Percentiles rank a stretch among this genome's conserved stretches.
phyloP scores from a whole-genome alignment of 139 green algal species.

The Chlamydomonas incerta region DNA sequence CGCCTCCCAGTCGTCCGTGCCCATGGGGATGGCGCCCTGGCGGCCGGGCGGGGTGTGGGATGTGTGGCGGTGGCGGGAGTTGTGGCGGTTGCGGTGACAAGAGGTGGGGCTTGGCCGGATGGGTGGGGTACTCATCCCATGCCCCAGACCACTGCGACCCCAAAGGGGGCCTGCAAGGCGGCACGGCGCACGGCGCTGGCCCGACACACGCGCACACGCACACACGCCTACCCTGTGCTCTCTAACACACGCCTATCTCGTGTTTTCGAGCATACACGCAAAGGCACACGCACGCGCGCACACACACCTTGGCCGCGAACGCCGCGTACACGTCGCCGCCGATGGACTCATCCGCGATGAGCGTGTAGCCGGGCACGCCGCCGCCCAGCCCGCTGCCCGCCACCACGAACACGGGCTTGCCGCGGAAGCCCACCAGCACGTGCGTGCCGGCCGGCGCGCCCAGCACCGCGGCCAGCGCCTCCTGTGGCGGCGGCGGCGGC shows the following conservation, averaged over 20 bases:
- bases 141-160: no score
- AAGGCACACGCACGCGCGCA: no score
- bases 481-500: neutral
- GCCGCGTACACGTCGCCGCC: constrained; percentile 74
- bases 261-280: no score
- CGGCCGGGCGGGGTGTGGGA: neutral
- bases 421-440: constrained; percentile 69
- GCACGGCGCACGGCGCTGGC: no score
- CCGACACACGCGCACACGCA: no score
- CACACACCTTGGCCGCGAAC: constrained; percentile 71
- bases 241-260: no score
- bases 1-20: constrained; percentile 76
- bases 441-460: constrained; percentile 54
- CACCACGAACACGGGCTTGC: constrained; percentile 67
- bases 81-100: no score
- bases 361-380: constrained; percentile 69
- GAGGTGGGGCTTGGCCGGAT: no score
- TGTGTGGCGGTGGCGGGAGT: neutral
- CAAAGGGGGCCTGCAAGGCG: no score
- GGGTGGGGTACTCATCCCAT: no score
- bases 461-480: constrained; percentile 2
- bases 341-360: constrained; percentile 77
- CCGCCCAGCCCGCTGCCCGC: constrained; percentile 52
- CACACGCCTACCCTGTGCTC: no score
- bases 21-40: constrained; percentile 80